Evolutionary conservation across 2,329 filamentous ascomycete species (phyloP).

Genomic region (Sclerotinia sclerotiorum): DNA sequence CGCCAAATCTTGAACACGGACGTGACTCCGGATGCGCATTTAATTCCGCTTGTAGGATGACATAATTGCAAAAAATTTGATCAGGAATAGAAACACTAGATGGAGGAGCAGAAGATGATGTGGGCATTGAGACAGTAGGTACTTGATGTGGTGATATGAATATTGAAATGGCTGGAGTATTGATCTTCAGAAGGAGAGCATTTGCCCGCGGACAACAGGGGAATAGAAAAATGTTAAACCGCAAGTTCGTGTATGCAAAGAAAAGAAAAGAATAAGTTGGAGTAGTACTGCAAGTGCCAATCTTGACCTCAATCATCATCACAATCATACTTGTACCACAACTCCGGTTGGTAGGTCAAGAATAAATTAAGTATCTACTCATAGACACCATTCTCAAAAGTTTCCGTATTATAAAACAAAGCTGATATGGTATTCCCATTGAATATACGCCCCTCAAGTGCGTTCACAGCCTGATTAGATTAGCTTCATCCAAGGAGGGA

Average conservation of each 20-base stretch:
- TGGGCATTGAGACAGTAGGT: background rate
- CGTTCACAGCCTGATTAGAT: slow-evolving; percentile 73
- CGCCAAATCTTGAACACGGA: too few relatives aligned
- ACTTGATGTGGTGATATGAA: background rate
- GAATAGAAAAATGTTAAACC: background rate
- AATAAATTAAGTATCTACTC: slow-evolving; percentile 31
- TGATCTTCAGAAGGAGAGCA: background rate
- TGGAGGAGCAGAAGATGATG: background rate
- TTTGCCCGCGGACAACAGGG: background rate
- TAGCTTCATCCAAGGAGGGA: slow-evolving; percentile 26
- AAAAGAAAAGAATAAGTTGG: background rate
- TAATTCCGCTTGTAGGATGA: background rate
- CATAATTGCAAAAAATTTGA: background rate
- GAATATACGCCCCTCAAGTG: slow-evolving; percentile 82
- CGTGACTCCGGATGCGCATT: background rate
- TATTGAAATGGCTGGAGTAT: background rate
- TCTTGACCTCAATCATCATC: background rate
- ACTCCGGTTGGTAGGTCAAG: background rate
- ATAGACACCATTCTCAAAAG: slow-evolving; percentile 71
- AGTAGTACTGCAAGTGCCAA: background rate
- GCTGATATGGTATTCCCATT: slow-evolving; percentile 83
- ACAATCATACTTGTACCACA: background rate
- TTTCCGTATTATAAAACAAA: slow-evolving; percentile 77
- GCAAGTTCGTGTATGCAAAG: background rate
- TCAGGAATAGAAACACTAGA: background rate